These are phyloP conservation scores for Cutaneotrichosporon sp. DNA, from an alignment of 1,284 basidiomycete species.

Conservation along the genomic window DNA sequence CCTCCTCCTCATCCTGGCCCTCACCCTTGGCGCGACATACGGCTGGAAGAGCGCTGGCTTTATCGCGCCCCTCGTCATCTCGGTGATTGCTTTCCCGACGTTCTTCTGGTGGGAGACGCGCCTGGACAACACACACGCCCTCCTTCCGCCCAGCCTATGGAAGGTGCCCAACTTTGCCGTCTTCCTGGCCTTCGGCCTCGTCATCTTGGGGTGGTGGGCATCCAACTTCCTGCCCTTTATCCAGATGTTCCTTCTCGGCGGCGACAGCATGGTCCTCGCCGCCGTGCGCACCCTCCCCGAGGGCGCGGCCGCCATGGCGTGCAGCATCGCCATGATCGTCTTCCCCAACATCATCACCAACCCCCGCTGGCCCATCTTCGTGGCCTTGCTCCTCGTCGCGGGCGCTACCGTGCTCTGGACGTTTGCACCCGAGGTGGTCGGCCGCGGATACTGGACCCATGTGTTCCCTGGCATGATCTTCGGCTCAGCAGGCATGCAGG, in stretches of 20 bases:
- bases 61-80: conserved; percentile 32
- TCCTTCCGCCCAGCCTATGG: conserved; percentile 40
- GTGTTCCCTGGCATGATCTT: conserved; percentile 30
- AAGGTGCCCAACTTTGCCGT: conserved; percentile 36
- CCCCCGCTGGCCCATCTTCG: conserved; percentile 28
- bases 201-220: conserved; percentile 32
- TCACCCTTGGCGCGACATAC: conserved; percentile 34
- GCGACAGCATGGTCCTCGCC: conserved; percentile 30
- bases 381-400: conserved; percentile 26
- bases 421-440: conserved; percentile 14
- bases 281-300: conserved; percentile 31
- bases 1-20: conserved; percentile 32
- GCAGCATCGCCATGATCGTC: conserved; percentile 14
- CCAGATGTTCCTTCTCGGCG: conserved; percentile 24
- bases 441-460: conserved; percentile 30
- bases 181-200: conserved; percentile 32
- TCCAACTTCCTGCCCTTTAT: conserved; percentile 28
- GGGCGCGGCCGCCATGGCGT: conserved; percentile 25
- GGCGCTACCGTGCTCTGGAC: conserved; percentile 23
- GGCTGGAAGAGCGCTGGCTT: conserved; percentile 30
- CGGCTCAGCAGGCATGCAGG: conserved; percentile 27
- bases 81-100: conserved; percentile 21
- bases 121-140: conserved; percentile 28
- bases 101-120: conserved; percentile 42
- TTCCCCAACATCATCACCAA: conserved; percentile 16